Evolutionary conservation across 345 rosid species (phyloP).

Genomic region (Eucalyptus albens): DNA sequence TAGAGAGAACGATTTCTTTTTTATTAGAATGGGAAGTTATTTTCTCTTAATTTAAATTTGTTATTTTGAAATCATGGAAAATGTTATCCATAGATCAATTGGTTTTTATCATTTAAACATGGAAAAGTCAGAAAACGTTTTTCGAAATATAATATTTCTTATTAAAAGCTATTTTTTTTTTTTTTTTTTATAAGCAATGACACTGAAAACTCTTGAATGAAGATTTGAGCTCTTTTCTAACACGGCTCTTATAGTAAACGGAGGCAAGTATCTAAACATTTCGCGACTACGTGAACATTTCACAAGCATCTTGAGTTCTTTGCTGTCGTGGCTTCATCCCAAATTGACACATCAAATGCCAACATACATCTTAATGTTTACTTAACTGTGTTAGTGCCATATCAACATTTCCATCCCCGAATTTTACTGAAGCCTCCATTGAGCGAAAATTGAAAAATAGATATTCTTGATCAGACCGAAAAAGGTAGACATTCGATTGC

Average conservation of each 20-base stretch:
- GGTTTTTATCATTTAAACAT: not conserved
- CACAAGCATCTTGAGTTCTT: not conserved
- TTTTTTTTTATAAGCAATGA: not conserved
- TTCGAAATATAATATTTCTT: rapidly evolving
- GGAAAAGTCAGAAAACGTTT: rapidly evolving
- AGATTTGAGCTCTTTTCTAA: not conserved
- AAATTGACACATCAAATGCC: not conserved
- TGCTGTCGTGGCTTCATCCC: not conserved
- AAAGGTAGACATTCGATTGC: not conserved
- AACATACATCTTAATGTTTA: not conserved
- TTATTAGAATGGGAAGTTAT: not conserved
- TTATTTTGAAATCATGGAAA: not conserved
- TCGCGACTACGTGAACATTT: not conserved
- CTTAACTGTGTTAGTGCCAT: not conserved
- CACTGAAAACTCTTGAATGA: not conserved
- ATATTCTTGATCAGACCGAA: not conserved
- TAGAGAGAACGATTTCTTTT: not conserved
- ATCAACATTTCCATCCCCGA: not conserved
- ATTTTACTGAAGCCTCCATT: not conserved
- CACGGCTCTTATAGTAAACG: not conserved
- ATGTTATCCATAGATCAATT: not conserved
- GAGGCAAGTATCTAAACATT: not conserved
- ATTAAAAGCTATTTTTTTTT: rapidly evolving
- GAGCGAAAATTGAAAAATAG: not conserved
- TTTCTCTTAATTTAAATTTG: not conserved